Evolutionary conservation across 768 basidiomycete genomes (phyloP), one percentile per base, ranked within the genome.

Genomic region (Psilocybe cyanescens): DNA sequence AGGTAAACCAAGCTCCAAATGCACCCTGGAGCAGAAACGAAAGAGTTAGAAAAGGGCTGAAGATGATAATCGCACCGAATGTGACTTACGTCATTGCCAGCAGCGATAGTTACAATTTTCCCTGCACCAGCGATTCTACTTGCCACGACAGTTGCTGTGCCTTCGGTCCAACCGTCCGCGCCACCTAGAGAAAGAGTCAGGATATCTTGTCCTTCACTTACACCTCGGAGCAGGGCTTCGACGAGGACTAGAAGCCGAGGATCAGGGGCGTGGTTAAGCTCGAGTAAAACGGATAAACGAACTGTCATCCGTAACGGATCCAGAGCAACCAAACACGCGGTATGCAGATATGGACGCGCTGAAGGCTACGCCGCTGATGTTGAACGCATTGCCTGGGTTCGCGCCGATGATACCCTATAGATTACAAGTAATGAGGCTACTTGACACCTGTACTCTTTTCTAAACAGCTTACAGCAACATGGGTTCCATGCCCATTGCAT

Each of bases 331-430:
- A 67, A 89, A 90, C 8, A 90, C 76, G 54, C 86, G 72, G 74
- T 87, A 87, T 4, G 80, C 69, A 3, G 75, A 80, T 39, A 90
- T 71, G 2, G 80, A 80, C 0, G 88, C 85, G 1, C 80, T 78
- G 59, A 82, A 88, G 2, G 90, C 89, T 44, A 89, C 89, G 57
- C 91, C 91, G 51, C 83, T 85, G 67, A 91, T 84, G 72, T 86
- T 86, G 77, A 84, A 88, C 37, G 71, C 68, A 67, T 90, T 91
- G 49, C 75, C 81, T 1, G 84, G 83, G 61, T 86, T 74, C 16
- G 86, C 85, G 12, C 84, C 88, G 57, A 89, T 81, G 67, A 89
- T 88, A 11, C 87, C 89, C 71, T 72, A 57, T 8, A 24, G 39
- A 28, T 12, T n/a, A 29, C 28, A 55, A 28, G 9, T 19, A 52